phyloP scores from a whole-genome alignment of 441 rosid genomes.

The Aleurites moluccanus region DNA sequence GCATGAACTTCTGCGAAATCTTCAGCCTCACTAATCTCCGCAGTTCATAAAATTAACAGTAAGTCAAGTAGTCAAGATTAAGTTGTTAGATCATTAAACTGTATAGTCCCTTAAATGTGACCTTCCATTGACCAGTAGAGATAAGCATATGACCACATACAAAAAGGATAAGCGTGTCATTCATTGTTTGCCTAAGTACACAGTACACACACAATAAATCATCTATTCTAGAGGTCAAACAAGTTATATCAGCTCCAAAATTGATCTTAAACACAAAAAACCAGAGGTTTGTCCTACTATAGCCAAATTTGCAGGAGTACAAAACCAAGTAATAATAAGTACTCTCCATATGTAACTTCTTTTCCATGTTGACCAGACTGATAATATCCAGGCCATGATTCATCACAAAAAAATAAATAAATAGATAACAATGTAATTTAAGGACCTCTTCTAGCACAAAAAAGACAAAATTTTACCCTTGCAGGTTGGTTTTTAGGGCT shows the following conservation, averaged over 20 bases:
- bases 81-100: neutral
- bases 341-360: neutral
- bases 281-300: neutral
- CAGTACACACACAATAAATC: neutral
- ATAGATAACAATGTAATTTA: neutral
- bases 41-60: neutral
- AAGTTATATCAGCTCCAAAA: neutral
- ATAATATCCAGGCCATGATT: neutral
- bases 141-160: too few species aligned
- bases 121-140: neutral
- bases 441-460: conserved; percentile 1
- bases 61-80: neutral
- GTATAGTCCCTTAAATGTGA: neutral
- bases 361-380: neutral
- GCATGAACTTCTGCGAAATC: neutral
- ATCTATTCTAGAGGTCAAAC: neutral
- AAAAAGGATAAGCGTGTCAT: too few species aligned
- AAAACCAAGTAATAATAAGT: neutral
- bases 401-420: neutral
- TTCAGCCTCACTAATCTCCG: neutral
- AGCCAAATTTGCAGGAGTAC: neutral
- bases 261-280: neutral
- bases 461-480: conserved; percentile 36
- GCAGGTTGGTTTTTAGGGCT: conserved; percentile 62
- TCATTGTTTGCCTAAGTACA: neutral